Conservation (phyloP, 129 eudicot genomes). For the Arctium minus region DNA sequence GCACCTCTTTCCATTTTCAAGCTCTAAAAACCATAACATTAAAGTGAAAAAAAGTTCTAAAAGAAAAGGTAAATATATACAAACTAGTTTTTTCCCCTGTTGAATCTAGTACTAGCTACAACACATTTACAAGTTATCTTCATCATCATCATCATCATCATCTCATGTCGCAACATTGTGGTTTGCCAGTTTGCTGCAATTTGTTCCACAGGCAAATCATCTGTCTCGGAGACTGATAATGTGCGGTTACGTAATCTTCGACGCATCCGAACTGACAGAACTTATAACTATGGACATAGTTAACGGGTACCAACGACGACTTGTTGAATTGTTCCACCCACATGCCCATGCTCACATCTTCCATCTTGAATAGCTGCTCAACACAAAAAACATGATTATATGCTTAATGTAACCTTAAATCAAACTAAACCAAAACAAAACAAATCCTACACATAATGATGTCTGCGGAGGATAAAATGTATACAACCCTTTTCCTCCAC, state of each 20-base stretch:
- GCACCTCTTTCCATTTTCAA: background rate
- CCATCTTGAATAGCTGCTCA: constrained; percentile 52
- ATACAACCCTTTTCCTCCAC: too few species aligned
- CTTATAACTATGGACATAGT: constrained; percentile 45
- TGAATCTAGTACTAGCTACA: background rate
- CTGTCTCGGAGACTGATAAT: constrained; percentile 50
- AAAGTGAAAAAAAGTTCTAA: background rate
- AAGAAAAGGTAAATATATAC: background rate
- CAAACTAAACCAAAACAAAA: background rate
- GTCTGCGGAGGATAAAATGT: too few species aligned
- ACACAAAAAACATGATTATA: background rate
- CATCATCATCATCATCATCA: constrained; percentile 2
- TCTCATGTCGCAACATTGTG: constrained; percentile 75
- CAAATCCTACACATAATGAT: background rate
- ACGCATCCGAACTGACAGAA: constrained; percentile 50
- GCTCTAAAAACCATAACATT: background rate
- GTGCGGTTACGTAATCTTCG: constrained; percentile 37
- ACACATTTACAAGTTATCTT: background rate
- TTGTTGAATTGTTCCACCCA: constrained; percentile 46
- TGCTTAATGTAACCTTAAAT: background rate
- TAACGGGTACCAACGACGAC: constrained; percentile 27
- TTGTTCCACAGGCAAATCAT: constrained; percentile 60
- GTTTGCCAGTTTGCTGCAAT: constrained; percentile 24
- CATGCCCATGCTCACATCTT: constrained; percentile 50
- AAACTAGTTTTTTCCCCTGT: background rate